Base-by-base conservation (phyloP, 202 grass and related monocot species). In the Musa balbisiana region DNA sequence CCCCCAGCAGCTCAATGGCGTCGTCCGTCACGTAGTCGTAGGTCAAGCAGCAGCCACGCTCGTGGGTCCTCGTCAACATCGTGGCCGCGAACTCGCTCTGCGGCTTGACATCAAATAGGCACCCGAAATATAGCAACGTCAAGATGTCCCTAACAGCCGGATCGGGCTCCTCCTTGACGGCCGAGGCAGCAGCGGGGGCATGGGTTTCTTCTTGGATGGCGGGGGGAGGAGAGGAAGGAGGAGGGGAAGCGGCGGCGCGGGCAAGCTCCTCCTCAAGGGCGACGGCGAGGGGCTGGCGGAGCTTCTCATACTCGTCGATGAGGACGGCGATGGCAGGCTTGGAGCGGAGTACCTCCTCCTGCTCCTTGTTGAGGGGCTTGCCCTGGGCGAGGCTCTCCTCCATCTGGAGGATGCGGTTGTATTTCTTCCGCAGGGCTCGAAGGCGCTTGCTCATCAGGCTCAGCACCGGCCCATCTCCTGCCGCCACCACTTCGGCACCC, bases 1-100 rank as follows among this genome's bases (percentile, higher is more conserved):
- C 89, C n/a, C 17, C 84, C 17, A 99, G 86, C 73, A 92, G 67
- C 72, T 99, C 96, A 2, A 86, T 88, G 1, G 82, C 87, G 13
- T 95, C 89, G 68, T 99, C 95, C 10, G 89, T 91, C 55, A 99
- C 95, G 51, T 87, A 92, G 81, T 99, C 95, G 8, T 99, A 99
- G 9, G 89, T 95, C 81, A 99, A 62, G 70, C 95, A 99, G 87
- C 94, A 86, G 53, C 55, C 81, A 22, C 89, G 80, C 89, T 98
- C 95, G 67, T 88, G 91, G 62, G 82, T 82, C 74, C 91, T 80
- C 2, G 95, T 85, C 52, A 88, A 80, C 85, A 92, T 92, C 33
- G 77, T 90, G 13, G 91, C 64, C 62, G 83, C 69, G 82, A 90
- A 99, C 64, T 99, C 91, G 50, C 74, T 78, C 55, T 94, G 89